Percentiles rank a stretch among this genome's conserved stretches.
Conservation (phyloP, 352 stramenopile genomes). For the Aphanomyces invadans region DNA sequence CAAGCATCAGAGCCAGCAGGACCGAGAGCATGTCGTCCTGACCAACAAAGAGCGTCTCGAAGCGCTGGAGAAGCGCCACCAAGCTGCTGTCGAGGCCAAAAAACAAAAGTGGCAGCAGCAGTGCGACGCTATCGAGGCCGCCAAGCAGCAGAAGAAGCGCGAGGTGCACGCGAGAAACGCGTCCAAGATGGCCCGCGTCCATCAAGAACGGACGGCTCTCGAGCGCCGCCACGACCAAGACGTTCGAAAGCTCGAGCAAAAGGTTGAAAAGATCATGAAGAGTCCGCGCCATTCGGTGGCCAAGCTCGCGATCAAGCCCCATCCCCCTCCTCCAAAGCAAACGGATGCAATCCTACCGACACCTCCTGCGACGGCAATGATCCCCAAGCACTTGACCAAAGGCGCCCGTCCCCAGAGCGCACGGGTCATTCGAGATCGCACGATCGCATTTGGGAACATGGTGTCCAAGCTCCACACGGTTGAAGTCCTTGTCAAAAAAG, state of each 20-base stretch:
- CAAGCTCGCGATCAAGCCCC: not conserved
- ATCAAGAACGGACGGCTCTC: not conserved
- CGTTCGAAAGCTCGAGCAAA: not conserved
- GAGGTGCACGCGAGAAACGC: not conserved
- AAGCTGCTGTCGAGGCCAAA: not conserved
- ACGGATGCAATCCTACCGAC: no score
- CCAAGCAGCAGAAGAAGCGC: not conserved
- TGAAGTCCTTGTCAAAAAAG: constrained; percentile 8
- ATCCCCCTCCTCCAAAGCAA: not conserved
- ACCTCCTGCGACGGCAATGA: no score
- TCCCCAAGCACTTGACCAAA: not conserved
- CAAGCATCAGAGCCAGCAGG: not conserved
- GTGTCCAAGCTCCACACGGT: constrained; percentile 12
- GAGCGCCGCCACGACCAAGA: not conserved
- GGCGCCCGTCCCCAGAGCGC: not conserved
- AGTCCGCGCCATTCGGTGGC: not conserved
- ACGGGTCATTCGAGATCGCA: constrained; percentile 1
- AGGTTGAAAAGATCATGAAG: constrained; percentile 6
- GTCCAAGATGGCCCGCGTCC: not conserved
- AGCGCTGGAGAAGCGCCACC: not conserved
- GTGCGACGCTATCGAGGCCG: not conserved
- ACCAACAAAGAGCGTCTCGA: constrained; percentile 7
- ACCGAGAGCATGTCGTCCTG: not conserved
- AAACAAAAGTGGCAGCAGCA: not conserved
- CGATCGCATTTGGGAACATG: constrained; percentile 20